Conservation (phyloP, 2,329 filamentous ascomycete species). For the Aureobasidium musti region DNA sequence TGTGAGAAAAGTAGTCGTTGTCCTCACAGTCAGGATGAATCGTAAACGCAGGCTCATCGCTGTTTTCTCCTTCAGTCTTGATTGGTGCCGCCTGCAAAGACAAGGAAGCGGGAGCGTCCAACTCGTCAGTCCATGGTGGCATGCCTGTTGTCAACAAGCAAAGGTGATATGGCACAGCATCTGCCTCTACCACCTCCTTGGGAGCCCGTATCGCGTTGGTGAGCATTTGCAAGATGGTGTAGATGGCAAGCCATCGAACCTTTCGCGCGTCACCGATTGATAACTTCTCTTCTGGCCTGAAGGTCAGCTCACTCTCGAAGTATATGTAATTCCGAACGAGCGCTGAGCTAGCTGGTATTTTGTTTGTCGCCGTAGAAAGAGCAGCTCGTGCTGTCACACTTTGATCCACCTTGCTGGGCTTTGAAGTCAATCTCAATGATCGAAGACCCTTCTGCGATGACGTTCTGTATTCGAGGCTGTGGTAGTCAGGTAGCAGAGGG, state of each 20-base stretch:
- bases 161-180: constrained; percentile 61
- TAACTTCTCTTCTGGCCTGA: constrained; percentile 60
- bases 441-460: constrained; percentile 42
- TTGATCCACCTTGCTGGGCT: constrained; percentile 50
- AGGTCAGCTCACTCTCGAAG: constrained; percentile 66
- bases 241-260: constrained; percentile 75
- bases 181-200: constrained; percentile 59
- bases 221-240: constrained; percentile 72
- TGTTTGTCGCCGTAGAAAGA: constrained; percentile 54
- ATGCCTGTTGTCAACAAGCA: constrained; percentile 51
- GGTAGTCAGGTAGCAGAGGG: constrained; percentile 62
- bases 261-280: constrained; percentile 69
- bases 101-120: neutral
- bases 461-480: constrained; percentile 34
- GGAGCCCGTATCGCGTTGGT: constrained; percentile 64
- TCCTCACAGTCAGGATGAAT: constrained; percentile 53
- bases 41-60: neutral
- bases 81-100: neutral
- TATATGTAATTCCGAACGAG: constrained; percentile 68
- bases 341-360: constrained; percentile 43
- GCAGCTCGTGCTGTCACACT: constrained; percentile 57
- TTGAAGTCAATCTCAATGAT: constrained; percentile 42
- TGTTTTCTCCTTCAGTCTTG: neutral
- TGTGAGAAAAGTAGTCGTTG: constrained; percentile 41
- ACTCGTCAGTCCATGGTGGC: constrained; percentile 42